These are phyloP conservation scores for Fraxinus ornus DNA, from an alignment of 305 asterid genomes.

Conservation along the genomic window DNA sequence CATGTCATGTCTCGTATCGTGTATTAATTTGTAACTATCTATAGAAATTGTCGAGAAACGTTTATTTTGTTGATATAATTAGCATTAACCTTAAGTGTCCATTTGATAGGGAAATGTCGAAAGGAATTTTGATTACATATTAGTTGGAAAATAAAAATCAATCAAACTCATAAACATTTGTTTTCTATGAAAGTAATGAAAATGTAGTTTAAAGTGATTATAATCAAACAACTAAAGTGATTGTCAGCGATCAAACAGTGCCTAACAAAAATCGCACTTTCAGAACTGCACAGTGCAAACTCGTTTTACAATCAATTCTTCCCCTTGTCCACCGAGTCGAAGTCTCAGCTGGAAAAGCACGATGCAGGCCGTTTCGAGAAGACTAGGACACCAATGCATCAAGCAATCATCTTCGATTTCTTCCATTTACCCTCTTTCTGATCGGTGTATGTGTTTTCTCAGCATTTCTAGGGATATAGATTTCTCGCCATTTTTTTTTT, in stretches of 20 bases:
- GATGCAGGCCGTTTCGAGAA: slow-evolving; percentile 72
- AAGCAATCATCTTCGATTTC: slow-evolving; percentile 44
- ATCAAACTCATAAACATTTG: no score
- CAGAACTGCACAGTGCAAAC: not conserved
- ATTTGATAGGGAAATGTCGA: no score
- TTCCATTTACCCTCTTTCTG: slow-evolving; percentile 35
- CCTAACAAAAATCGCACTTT: not conserved
- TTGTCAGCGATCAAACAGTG: no score
- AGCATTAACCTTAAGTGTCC: not conserved
- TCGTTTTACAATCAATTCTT: not conserved
- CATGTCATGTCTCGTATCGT: not conserved
- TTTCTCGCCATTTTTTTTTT: not conserved
- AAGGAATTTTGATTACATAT: no score
- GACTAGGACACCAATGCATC: slow-evolving; percentile 48
- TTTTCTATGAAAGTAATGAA: no score
- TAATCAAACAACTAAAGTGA: no score
- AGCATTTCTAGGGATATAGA: slow-evolving; percentile 32
- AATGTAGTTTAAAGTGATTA: no score
- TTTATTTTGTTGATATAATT: no score
- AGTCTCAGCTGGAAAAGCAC: slow-evolving; percentile 13
- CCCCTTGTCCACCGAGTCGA: not conserved
- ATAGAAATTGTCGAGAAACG: not conserved
- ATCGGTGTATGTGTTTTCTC: slow-evolving; percentile 47
- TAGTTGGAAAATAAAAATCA: no score
- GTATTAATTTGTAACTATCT: no score